Evolutionary conservation across 257 asterid genomes (phyloP).

Genomic region (Gardenia jasminoides): DNA sequence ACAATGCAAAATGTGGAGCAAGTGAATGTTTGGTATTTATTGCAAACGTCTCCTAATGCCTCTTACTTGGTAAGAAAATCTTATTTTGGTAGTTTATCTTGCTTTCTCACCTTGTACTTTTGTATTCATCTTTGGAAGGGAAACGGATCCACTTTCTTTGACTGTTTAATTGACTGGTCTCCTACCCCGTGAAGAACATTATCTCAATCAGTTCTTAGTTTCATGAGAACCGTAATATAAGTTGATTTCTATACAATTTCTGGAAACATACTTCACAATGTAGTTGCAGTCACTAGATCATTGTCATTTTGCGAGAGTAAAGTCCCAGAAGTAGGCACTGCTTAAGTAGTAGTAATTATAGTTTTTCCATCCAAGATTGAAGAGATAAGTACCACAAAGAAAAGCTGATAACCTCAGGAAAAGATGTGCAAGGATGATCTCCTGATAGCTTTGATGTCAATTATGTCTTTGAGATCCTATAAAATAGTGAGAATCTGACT

Average conservation of each 20-base stretch:
- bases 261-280: neutral
- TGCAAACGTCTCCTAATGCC: neutral
- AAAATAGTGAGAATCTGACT: no score
- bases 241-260: neutral
- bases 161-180: neutral
- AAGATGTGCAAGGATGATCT: neutral
- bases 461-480: neutral
- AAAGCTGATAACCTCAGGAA: neutral
- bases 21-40: neutral
- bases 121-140: neutral
- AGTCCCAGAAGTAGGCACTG: no score
- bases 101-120: neutral
- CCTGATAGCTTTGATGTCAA: neutral
- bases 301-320: neutral
- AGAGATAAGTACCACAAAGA: neutral
- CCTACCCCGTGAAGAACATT: neutral
- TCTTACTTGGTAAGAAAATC: neutral
- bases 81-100: neutral
- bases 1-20: neutral
- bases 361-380: neutral
- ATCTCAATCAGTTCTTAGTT: neutral
- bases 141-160: neutral
- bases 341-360: neutral
- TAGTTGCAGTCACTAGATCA: neutral
- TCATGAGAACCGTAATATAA: neutral